Evolutionary conservation across 2,329 filamentous ascomycete genomes (phyloP), one percentile per base, ranked within the genome.

Genomic region (Fusarium sublunatum): DNA sequence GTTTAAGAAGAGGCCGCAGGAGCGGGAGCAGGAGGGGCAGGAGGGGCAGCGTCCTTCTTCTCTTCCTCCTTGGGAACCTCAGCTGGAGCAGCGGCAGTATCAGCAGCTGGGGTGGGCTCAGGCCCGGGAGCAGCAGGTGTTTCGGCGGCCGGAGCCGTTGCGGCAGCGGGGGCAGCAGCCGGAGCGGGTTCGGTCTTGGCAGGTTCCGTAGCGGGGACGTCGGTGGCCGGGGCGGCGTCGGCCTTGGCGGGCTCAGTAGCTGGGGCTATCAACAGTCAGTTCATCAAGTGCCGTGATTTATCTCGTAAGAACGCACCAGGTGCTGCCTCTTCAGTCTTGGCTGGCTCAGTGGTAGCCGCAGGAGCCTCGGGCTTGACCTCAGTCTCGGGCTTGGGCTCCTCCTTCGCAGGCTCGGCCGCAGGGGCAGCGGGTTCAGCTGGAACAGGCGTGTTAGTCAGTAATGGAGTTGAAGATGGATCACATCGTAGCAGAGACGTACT

Each of bases 161-260:
- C 49, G 25, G 70, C 57, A 19, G 64, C 49, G 3, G 68, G 63
- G 32, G 43, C 64, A 60, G 55, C 64, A 51, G 43, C 68, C 29
- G 53, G 58, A 13, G 36, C 61, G 5, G 67, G 41, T 25, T 62
- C 65, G 47, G 68, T 62, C 58, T 71, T 69, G 39, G 73, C 62
- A 40, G 70, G 64, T 38, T 73, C 66, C 31, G 72, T 54, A 42
- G 70, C 60, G 7, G 72, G 58, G n/a, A 65, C 55, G 10, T 66
- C 73, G n/a, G 72, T 67, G 29, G 67, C 61, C 52, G 74, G 60
- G 10, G 68, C 68, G 19, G 73, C 59, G 28, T 73, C 73, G n/a
- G 73, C 64, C 54, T 72, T 67, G 58, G 44, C 64, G 31, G 67
- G 58, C 61, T 65, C 68, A 32, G 70, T 65, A 39, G 70, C 68